Conservation (phyloP, 2,329 filamentous ascomycete species). For the Penicillium sp. region DNA sequence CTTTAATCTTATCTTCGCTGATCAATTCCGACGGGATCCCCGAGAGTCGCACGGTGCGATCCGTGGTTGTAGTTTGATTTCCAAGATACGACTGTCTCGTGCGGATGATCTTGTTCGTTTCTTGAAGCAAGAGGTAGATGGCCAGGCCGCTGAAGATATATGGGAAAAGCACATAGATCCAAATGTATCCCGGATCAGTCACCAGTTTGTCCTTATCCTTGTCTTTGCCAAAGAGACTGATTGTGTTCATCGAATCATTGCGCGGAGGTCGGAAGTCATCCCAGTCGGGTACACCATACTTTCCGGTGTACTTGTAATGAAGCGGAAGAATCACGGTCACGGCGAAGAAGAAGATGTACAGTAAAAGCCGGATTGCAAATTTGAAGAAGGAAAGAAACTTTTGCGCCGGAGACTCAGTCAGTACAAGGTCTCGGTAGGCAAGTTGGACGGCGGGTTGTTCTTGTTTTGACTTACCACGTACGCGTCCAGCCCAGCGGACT, state of each 20-base stretch:
- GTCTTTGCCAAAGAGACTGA: constrained; percentile 14
- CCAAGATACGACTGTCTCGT: constrained; percentile 87
- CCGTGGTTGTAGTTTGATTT: constrained; percentile 89
- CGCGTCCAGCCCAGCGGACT: constrained; percentile 86
- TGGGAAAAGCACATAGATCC: constrained; percentile 91
- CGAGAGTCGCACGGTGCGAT: constrained; percentile 85
- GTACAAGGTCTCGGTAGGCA: not conserved
- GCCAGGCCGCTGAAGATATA: constrained; percentile 84
- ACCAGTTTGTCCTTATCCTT: constrained; percentile 33
- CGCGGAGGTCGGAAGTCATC: constrained; percentile 27
- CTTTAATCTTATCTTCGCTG: constrained; percentile 75
- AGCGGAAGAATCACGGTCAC: constrained; percentile 76
- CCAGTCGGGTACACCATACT: constrained; percentile 35
- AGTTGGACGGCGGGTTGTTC: too few species aligned
- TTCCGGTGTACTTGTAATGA: constrained; percentile 60
- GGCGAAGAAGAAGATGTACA: constrained; percentile 74
- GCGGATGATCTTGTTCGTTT: constrained; percentile 79
- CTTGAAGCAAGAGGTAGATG: constrained; percentile 72
- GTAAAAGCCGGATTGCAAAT: constrained; percentile 81
- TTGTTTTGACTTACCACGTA: constrained; percentile 62
- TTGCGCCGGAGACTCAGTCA: not conserved
- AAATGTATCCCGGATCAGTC: constrained; percentile 57
- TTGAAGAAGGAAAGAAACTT: constrained; percentile 91
- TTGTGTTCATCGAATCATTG: constrained; percentile 25
- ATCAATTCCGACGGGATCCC: constrained; percentile 76